These are phyloP conservation scores for Hylodesmum podocarpum DNA, from an alignment of 306 rosid species.

Conservation along the genomic window DNA sequence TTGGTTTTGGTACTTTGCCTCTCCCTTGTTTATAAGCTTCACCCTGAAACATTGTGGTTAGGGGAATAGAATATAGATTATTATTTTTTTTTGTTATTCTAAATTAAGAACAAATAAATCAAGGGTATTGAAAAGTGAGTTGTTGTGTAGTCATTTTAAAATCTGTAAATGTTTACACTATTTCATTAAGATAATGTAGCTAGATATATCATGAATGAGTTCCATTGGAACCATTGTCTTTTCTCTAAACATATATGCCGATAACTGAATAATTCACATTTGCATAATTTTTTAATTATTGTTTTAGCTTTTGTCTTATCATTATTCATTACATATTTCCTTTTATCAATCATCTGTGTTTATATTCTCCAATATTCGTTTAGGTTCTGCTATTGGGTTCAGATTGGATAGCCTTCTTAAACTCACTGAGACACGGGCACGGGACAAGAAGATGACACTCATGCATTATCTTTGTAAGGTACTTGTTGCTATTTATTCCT, in stretches of 20 bases:
- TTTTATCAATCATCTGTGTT: not conserved
- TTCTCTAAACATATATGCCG: not conserved
- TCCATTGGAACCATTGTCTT: not conserved
- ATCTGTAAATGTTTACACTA: not conserved
- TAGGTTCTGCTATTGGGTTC: conserved; percentile 88
- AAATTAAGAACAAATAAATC: not conserved
- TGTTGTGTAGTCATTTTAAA: not conserved
- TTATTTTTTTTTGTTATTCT: not conserved
- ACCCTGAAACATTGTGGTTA: not conserved
- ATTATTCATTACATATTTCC: conserved; percentile 19
- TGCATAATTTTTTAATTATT: not conserved
- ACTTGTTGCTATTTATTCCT: conserved; percentile 23
- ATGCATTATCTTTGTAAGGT: conserved; percentile 97
- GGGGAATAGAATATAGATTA: not conserved
- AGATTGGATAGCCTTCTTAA: conserved; percentile 89
- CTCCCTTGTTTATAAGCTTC: not conserved
- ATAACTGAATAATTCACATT: not conserved
- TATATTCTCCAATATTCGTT: conserved; percentile 17
- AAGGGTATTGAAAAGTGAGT: not conserved
- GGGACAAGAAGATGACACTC: conserved; percentile 84
- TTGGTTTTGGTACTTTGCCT: not conserved
- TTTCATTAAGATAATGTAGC: not conserved
- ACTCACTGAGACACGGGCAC: conserved; percentile 79
- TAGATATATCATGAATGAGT: conserved; percentile 18
- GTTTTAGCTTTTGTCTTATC: not conserved